Evolutionary conservation across 1,284 basidiomycete genomes (phyloP).

Genomic region (Grifola frondosa): DNA sequence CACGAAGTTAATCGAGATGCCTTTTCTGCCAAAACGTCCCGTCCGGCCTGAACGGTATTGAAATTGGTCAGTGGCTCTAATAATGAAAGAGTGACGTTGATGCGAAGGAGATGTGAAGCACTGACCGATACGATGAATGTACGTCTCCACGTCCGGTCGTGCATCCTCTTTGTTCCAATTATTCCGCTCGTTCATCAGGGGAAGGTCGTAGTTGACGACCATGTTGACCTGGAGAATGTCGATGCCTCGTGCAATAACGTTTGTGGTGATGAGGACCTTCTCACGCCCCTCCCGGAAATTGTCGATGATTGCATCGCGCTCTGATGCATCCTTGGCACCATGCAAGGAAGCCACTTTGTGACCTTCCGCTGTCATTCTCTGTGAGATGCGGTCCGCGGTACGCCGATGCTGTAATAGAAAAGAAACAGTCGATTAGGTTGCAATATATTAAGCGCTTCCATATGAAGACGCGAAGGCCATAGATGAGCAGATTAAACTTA

Average conservation of each 20-base stretch:
- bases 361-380: conserved; percentile 89
- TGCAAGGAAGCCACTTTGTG: conserved; percentile 97
- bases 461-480: neutral
- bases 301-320: conserved; percentile 93
- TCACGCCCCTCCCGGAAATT: conserved; percentile 94
- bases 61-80: too few species aligned
- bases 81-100: neutral
- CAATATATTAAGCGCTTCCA: neutral
- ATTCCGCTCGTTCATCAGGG: conserved; percentile 74
- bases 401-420: conserved; percentile 65
- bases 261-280: conserved; percentile 98
- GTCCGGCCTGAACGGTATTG: conserved; percentile 75
- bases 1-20: conserved; percentile 96
- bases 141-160: conserved; percentile 91
- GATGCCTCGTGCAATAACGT: conserved; percentile 97
- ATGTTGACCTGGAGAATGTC: conserved; percentile 99
- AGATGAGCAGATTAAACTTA: conserved; percentile 27
- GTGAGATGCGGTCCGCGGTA: conserved; percentile 91
- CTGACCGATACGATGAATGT: conserved; percentile 96
- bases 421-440: neutral
- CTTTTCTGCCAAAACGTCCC: conserved; percentile 92
- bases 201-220: conserved; percentile 98
- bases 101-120: too few species aligned
- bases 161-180: conserved; percentile 43
- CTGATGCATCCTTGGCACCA: conserved; percentile 86